Percentiles rank a stretch among this genome's conserved stretches.
phyloP scores from a whole-genome alignment of 257 asterid species.

The Buddleja alternifolia region DNA sequence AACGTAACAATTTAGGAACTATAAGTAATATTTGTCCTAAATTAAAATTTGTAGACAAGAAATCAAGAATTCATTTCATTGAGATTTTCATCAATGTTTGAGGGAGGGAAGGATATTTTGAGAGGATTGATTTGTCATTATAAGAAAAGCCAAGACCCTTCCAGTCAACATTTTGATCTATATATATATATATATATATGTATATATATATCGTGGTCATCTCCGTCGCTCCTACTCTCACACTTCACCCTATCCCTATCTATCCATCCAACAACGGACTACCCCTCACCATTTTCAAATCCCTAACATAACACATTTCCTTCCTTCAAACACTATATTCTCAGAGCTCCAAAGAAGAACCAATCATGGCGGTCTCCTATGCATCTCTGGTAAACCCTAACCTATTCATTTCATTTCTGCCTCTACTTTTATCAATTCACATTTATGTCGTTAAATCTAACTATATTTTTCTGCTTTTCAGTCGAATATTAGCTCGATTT shows the following conservation, averaged over 20 bases:
- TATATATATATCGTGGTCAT: no score
- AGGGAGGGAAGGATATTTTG: conserved; percentile 25
- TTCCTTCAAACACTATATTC: not conserved
- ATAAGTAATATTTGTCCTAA: no score
- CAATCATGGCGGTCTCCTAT: conserved; percentile 63
- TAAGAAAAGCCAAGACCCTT: conserved; percentile 30
- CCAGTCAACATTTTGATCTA: conserved; percentile 35
- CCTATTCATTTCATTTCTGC: conserved; percentile 27
- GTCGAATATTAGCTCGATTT: conserved; percentile 65
- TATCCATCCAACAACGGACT: no score
- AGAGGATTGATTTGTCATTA: conserved; percentile 43
- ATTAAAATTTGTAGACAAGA: no score
- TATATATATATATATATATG: no score
- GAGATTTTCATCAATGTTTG: no score
- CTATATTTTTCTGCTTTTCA: conserved; percentile 29
- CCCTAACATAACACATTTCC: conserved; percentile 17
- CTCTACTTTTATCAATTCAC: not conserved
- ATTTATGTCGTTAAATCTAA: not conserved
- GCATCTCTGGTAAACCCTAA: conserved; percentile 52
- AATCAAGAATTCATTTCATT: no score
- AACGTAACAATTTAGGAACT: no score
- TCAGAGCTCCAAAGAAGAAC: conserved; percentile 5
- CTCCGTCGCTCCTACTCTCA: conserved; percentile 50
- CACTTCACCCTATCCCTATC: no score
- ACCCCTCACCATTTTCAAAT: conserved; percentile 15